Base-by-base conservation (phyloP, 345 rosid genomes). In the Luvunga scandens region DNA sequence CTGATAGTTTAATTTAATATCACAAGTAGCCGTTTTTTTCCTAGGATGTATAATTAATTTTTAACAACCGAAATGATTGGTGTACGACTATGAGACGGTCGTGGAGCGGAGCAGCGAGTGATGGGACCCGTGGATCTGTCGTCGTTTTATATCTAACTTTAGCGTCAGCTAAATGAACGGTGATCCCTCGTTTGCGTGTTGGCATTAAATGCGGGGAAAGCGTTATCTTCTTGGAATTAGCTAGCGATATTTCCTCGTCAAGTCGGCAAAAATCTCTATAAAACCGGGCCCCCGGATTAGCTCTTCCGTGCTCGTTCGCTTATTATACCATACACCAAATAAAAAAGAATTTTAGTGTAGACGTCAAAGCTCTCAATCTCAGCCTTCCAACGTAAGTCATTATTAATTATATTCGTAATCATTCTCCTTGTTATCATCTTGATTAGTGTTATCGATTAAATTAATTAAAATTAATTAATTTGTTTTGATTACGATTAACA, bases 111-210 rank as follows among this genome's bases (percentile, higher is more conserved):
- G 77, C 21, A 10, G 77, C 70, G 30, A 6, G 28, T 22, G 10
- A 22, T 48, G 61, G 77, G 69, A 14, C 61, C 77, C 30, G 6
- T 5, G 8, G 6, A 7, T 42, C 22, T 62, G 60, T 62, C 30
- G 53, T 28, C 16, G 18, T 27, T 22, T 64, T 12, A 33, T 22
- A 14, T 42, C 8, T 18, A 21, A 63, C 60, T 62, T 75, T 5
- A 18, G 22, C 56, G 22, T 75, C 62, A 30, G 16, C 31, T 5
- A 30, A 75, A 64, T 16, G n/a, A 75, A 64, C 71, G 78, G 78
- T 65, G 78, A 65, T 50, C 50, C 63, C 14, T 27, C 27, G 27
- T 38, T 48, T 48, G 27, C 78, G 71, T 66, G 1, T 31, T 22
- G 1, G 9, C 16, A 18, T 16, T 42, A 19, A 74, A 45, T 45